Evolutionary conservation across 2,329 filamentous ascomycete genomes (phyloP).

Genomic region (Pleoardoris graminearum): DNA sequence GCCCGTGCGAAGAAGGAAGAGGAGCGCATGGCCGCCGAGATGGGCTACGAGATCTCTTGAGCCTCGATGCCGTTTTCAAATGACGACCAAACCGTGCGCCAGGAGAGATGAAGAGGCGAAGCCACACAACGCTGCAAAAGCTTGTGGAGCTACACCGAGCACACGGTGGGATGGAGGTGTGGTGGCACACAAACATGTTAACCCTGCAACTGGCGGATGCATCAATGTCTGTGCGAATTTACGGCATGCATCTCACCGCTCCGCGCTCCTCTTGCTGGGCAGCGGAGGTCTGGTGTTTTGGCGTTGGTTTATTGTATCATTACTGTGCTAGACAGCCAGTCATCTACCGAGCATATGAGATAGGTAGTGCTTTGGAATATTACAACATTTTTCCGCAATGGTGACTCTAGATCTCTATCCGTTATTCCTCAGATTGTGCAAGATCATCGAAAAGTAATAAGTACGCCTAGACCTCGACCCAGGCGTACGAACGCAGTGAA

Average conservation of each 20-base stretch:
- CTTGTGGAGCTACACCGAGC: constrained; percentile 28
- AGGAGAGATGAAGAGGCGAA: constrained; percentile 10
- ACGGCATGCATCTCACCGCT: constrained; percentile 2
- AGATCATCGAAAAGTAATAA: no score
- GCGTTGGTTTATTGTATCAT: neutral
- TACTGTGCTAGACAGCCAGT: neutral
- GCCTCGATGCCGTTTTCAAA: neutral
- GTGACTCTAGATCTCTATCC: no score
- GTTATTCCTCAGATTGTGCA: no score
- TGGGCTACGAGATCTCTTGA: constrained; percentile 27
- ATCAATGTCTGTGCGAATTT: constrained; percentile 1
- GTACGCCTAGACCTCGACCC: no score
- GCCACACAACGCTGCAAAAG: constrained; percentile 41
- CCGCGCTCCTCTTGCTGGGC: constrained; percentile 3
- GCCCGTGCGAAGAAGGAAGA: constrained; percentile 76
- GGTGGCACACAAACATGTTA: constrained; percentile 1
- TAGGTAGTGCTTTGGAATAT: no score
- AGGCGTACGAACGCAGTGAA: no score
- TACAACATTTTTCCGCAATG: no score
- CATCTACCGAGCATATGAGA: no score
- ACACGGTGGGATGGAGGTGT: neutral
- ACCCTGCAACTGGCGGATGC: neutral
- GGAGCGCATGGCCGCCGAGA: constrained; percentile 57
- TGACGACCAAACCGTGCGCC: neutral
- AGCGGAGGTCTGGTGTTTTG: constrained; percentile 8